Evolutionary conservation across 495 filamentous ascomycete genomes (phyloP), one percentile per base, ranked within the genome.

Genomic region (Penicillium flavigenum): DNA sequence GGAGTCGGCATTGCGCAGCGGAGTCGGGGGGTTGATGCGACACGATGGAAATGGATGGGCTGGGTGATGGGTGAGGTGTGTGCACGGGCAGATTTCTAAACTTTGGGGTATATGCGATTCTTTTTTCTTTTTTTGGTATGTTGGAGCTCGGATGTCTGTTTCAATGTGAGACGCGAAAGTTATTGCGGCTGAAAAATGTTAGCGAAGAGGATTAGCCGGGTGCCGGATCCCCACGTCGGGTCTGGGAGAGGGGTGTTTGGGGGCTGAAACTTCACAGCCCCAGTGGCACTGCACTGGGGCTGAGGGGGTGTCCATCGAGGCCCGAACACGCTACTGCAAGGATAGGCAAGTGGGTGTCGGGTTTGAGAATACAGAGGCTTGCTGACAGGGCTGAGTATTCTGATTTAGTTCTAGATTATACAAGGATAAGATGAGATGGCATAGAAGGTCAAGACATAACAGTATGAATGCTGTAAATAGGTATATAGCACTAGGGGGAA

Each of bases 401-500:
- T 27, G 24, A 27, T 32, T 34, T 26, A 43, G 1, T 29, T 31
- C 12, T 16, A 22, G 34, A 20, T 12, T 14, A 12, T 14, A 12
- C 12, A 16, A 8, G 6, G 0, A 43, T 5, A 12, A 14, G 5
- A 39, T 4, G 2, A 2, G 10, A 17, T 14, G 11, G 16, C 6
- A 9, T 17, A 42, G 19, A 11, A 14, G 9, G 14, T 32, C 46
- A 20, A 34, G 45, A 19, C 12, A 47, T 20, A 52, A 44, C 6
- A n/a, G 16, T 53, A 19, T 47, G 43, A 55, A 46, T 55, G 22
- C 43, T 41, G 42, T 22, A 32, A 48, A 49, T 49, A 46, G 39
- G 46, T 17, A 54, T 46, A 49, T 34, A 62, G 34, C 24, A 54
- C 39, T 32, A 55, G 16, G 26, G 26, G 44, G 31, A 46, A 47